Base-by-base conservation (phyloP, 2,329 filamentous ascomycete species). In the Delphinella strobiligena region DNA sequence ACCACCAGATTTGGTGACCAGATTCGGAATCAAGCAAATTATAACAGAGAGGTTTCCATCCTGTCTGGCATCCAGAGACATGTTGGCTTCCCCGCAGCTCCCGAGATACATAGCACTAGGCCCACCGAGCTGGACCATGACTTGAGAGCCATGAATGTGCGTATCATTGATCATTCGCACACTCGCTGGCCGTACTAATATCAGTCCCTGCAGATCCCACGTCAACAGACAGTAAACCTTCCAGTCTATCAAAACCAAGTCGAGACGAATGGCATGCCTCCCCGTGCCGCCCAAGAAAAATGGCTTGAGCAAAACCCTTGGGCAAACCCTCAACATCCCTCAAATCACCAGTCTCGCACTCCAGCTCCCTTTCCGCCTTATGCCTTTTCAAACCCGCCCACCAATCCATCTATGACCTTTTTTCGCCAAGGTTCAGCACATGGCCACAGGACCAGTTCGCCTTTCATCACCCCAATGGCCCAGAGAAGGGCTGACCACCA, bases 21-120 rank as follows among this genome's bases (percentile, higher is more conserved):
- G 53, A 74, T 93, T 44, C 72, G 77, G 45, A 83, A 95, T 46
- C 88, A 93, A 50, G 74, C 87, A 36, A 82, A 88, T 34, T 96
- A 96, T 65, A 96, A 94, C 58, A 83, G 82, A 48, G 91, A 98
- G 58, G 88, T 98, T 4, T 93, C 88, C 0, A 77, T 95, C 19
- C 66, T 98, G 42, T 80, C 88, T 4, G 89, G 89, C 29, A 72
- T 96, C 37, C 88, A 89, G 27, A 96, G 95, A 62, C 88, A 95
- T 58, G 80, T 93, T 53, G 91, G 91, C 17, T 98, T 98, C 62
- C 91, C 91, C 27, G 88, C 89, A 22, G 91, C 88, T n/a, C 91
- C 91, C 15, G 72, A 83, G 24, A 80, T 98, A 61, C 70, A 70
- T 42, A 74, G 82, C 31, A 82, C 84, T 18, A 79, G 80, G 29